phyloP scores from a whole-genome alignment of 805 yeast species.

The Barnettozyma populi region DNA sequence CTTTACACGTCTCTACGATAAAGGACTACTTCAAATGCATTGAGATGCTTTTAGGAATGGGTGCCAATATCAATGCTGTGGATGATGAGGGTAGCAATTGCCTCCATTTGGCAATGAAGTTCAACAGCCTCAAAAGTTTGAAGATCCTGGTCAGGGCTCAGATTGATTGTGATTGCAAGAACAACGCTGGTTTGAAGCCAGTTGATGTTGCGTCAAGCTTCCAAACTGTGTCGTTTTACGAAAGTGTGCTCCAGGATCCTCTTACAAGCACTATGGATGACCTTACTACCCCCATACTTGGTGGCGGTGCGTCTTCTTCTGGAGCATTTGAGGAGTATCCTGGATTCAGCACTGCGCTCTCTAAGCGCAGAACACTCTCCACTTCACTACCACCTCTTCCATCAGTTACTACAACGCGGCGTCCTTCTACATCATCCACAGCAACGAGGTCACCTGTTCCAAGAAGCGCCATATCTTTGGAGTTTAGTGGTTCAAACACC shows the following conservation, averaged over 20 bases:
- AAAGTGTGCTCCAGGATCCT: conserved; percentile 6
- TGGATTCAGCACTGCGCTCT: background rate
- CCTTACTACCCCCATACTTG: conserved; percentile 3
- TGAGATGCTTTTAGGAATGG: conserved; percentile 60
- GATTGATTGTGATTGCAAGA: conserved; percentile 43
- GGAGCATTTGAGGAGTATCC: conserved; percentile 2
- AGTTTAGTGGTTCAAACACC: conserved; percentile 21
- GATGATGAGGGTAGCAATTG: conserved; percentile 80
- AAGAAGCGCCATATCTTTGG: conserved; percentile 21
- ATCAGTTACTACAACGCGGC: conserved; percentile 27
- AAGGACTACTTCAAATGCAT: conserved; percentile 59
- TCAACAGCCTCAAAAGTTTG: conserved; percentile 55
- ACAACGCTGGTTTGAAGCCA: conserved; percentile 62
- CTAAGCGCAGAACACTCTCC: conserved; percentile 17
- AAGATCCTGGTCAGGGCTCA: conserved; percentile 45
- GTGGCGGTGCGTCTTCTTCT: background rate
- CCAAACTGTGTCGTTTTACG: conserved; percentile 42
- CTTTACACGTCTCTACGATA: conserved; percentile 63
- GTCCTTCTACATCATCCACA: conserved; percentile 23
- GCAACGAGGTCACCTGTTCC: conserved; percentile 22
- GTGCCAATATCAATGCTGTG: conserved; percentile 68
- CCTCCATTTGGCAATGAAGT: conserved; percentile 74
- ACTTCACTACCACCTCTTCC: conserved; percentile 30
- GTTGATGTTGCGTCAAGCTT: conserved; percentile 52
- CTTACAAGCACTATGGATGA: conserved; percentile 9